Base-by-base conservation (phyloP, 2,329 filamentous ascomycete species). In the Cytospora piceicola region DNA sequence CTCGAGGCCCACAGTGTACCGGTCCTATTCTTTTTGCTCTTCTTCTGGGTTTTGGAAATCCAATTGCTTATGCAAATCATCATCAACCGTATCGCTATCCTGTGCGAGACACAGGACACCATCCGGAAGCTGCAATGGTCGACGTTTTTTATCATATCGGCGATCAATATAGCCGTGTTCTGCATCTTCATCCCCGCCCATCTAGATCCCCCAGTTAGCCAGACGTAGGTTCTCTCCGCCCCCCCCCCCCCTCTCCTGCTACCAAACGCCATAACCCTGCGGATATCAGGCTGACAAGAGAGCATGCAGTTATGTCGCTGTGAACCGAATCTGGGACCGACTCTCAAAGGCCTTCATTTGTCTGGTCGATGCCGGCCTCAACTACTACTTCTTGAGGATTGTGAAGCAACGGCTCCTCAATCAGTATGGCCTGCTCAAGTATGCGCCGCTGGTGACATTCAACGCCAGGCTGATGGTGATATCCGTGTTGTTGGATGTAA, bases 21-120 rank as follows among this genome's bases (percentile, higher is more conserved):
- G 4, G 27, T 29, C 7, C 27, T 65, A 27, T 77, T 79, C 65
- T 77, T 77, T 36, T 75, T 79, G 42, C 67, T 78, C 0, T 69
- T 77, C 64, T 66, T 80, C 67, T 82, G 81, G 79, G 75, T 78
- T 0, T 76, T 81, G 30, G 74, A 82, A 65, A 78, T 84, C 17
- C 83, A 85, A 66, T 73, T 84, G 1, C 70, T 85, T 1, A 78
- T 85, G 74, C 82, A 85, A 69, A 85, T 86, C 56, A 84, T 85
- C 68, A 80, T 85, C 71, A 85, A 85, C 69, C 79, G 83, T 61
- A 81, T 85, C 27, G 77, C 79, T 0, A 77, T 86, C 49, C 79
- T 85, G 42, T 76, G 80, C 15, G 77, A 81, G 17, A 74, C 79
- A 53, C 74, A 73, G 29, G 72, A 70, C 0, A 78, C 77, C 2